Evolutionary conservation across 495 filamentous ascomycete species (phyloP).

Genomic region (Pyrenopolyporus hunteri): DNA sequence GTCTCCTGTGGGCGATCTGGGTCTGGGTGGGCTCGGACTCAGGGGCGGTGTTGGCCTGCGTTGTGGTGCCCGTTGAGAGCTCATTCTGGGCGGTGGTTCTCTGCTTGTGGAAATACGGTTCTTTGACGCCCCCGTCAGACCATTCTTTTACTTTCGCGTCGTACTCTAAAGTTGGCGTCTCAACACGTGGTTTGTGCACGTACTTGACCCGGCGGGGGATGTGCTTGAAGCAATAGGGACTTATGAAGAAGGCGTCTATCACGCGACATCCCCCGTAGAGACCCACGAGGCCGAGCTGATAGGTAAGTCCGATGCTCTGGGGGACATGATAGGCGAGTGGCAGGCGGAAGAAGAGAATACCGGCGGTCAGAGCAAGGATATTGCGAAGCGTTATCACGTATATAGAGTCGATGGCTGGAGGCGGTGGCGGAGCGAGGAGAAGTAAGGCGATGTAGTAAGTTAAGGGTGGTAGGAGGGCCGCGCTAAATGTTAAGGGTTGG

Average conservation of each 20-base stretch:
- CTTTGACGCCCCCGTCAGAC: conserved; percentile 21
- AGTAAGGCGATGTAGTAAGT: conserved; percentile 26
- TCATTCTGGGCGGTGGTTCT: not conserved
- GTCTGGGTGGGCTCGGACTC: not conserved
- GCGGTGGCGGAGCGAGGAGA: conserved; percentile 28
- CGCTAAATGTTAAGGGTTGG: conserved; percentile 19
- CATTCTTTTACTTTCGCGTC: not conserved
- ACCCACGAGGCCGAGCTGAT: conserved; percentile 30
- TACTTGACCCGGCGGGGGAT: conserved; percentile 27
- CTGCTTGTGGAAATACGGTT: not conserved
- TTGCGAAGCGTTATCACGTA: conserved; percentile 18
- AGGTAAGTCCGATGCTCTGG: conserved; percentile 32
- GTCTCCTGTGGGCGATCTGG: not conserved
- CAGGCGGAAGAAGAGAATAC: conserved; percentile 25
- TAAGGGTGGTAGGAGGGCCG: conserved; percentile 21
- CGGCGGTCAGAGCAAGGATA: conserved; percentile 21
- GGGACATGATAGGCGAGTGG: conserved; percentile 30
- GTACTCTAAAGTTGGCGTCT: not conserved
- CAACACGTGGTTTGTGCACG: conserved; percentile 15
- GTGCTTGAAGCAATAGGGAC: conserved; percentile 27
- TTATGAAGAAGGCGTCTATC: conserved; percentile 31
- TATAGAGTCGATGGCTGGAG: conserved; percentile 12
- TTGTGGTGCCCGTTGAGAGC: not conserved
- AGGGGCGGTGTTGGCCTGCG: not conserved
- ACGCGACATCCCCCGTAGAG: conserved; percentile 30